These are phyloP conservation scores for Saccharomyces hybrid DNA, from an alignment of 1,139 yeast genomes.

Conservation along the genomic window DNA sequence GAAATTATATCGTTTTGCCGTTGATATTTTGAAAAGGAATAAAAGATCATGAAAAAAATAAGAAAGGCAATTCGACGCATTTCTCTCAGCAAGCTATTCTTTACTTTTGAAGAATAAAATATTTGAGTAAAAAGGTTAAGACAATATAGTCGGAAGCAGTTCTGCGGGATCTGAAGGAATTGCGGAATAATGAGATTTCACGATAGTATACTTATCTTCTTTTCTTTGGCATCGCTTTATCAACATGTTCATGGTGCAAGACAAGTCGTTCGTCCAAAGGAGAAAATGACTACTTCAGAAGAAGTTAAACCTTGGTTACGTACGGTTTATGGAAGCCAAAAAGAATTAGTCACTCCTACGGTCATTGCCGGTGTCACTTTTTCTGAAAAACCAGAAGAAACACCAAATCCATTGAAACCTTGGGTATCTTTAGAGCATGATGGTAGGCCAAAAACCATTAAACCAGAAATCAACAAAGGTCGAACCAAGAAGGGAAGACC, in stretches of 20 bases:
- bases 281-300: slow-evolving; percentile 32
- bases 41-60: neutral
- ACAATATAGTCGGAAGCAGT: neutral
- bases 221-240: neutral
- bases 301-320: slow-evolving; percentile 64
- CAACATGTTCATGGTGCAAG: slow-evolving; percentile 8
- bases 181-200: neutral
- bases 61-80: neutral
- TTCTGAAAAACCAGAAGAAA: slow-evolving; percentile 54
- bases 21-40: neutral
- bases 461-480: slow-evolving; percentile 69
- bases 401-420: slow-evolving; percentile 64
- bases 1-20: neutral
- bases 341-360: slow-evolving; percentile 70
- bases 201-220: neutral
- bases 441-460: slow-evolving; percentile 75
- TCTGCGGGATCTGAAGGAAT: neutral
- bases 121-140: neutral
- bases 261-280: slow-evolving; percentile 26
- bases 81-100: neutral
- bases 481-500: slow-evolving; percentile 59
- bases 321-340: slow-evolving; percentile 50
- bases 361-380: slow-evolving; percentile 78
- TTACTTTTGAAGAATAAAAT: neutral
- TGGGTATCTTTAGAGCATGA: slow-evolving; percentile 74